Evolutionary conservation across 2,329 filamentous ascomycete genomes (phyloP), one percentile per base, ranked within the genome.

Genomic region (Fonsecaea multimorphosa): DNA sequence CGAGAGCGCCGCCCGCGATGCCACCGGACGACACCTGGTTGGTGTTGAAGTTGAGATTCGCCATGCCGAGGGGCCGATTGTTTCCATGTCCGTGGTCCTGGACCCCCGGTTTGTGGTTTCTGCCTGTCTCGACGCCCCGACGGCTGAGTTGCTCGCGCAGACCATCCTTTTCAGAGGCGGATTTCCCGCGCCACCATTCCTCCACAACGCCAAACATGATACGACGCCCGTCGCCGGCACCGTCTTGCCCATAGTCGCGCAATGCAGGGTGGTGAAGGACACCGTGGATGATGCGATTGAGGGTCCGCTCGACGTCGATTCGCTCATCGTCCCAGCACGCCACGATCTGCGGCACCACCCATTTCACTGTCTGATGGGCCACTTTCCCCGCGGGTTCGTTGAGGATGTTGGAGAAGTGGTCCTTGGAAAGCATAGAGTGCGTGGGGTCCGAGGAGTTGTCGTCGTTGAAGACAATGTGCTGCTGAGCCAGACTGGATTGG

Each of bases 341-440:
- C 81, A 97, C 95, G 67, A 97, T 81, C 77, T 96, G 92, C 8
- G 94, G 94, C 14, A 97, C 92, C 24, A 89, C 89, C 92, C 93
- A 97, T 64, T 86, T 86, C 51, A 97, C 82, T 55, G 93, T 87
- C 73, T 89, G 86, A 69, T 89, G 91, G 29, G 93, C 92, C 66
- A 93, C 87, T 73, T 89, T 90, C 63, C 93, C 93, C 53, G 92
- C 93, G 51, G 93, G 86, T 76, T 97, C 93, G 76, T 97, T 97
- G 66, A 97, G 85, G 34, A 93, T 83, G 74, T 96, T 96, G 69
- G 90, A 91, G 78, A 97, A 97, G 79, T 97, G 93, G 74, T 97
- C 93, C 81, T 97, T 97, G 65, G 92, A 93, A 59, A 97, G 82
- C 93, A 97, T 97, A 22, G 92, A 96, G 81, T 97, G 93, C 1